Conservation (phyloP, 768 basidiomycete species). For the Lactarius tabidus region DNA sequence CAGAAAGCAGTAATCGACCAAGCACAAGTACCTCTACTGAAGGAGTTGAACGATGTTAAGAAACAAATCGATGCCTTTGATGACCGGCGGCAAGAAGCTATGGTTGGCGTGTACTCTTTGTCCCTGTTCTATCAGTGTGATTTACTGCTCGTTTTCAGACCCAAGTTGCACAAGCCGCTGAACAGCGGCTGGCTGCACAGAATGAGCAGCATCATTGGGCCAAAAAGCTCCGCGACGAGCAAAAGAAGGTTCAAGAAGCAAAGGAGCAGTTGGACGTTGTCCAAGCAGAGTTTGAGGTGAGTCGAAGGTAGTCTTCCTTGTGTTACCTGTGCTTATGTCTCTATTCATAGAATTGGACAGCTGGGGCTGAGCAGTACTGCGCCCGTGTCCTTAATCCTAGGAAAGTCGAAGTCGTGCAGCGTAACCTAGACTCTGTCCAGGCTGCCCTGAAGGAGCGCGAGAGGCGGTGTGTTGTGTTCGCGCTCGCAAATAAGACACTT, state of each 20-base stretch:
- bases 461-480: slow-evolving; percentile 42
- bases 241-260: slow-evolving; percentile 40
- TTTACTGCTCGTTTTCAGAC: slow-evolving; percentile 35
- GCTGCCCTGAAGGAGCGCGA: slow-evolving; percentile 64
- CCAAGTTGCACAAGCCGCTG: slow-evolving; percentile 47
- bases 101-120: slow-evolving; percentile 38
- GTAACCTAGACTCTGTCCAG: slow-evolving; percentile 58
- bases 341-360: slow-evolving; percentile 53
- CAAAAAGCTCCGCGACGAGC: slow-evolving; percentile 50
- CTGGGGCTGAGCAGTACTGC: slow-evolving; percentile 60
- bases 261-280: slow-evolving; percentile 48
- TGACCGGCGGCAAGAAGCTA: slow-evolving; percentile 38
- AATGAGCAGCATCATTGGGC: slow-evolving; percentile 44
- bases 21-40: slow-evolving; percentile 41
- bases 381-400: slow-evolving; percentile 55
- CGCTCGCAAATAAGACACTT: slow-evolving; percentile 13
- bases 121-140: slow-evolving; percentile 8
- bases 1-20: slow-evolving; percentile 48
- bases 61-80: slow-evolving; percentile 49
- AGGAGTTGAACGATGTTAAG: slow-evolving; percentile 45
- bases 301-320: slow-evolving; percentile 24
- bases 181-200: slow-evolving; percentile 48
- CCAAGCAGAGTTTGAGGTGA: slow-evolving; percentile 59
- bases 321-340: not conserved
- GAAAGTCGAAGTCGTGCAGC: slow-evolving; percentile 50